Evolutionary conservation across 148 eudicot species (phyloP).

Genomic region (Silene uniflora): DNA sequence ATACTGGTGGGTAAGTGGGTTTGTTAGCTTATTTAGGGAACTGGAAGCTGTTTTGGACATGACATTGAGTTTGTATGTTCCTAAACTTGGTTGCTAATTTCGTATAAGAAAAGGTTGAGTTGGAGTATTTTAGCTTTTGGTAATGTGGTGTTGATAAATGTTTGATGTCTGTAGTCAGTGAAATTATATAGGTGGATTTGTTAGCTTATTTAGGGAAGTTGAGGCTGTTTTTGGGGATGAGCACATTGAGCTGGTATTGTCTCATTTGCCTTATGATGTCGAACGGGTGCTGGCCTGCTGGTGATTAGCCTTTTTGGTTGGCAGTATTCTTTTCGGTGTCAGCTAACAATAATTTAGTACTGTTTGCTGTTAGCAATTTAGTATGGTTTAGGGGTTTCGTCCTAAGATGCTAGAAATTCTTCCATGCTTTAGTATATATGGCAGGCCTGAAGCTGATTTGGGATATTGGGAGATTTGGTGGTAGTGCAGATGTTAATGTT

Average conservation of each 20-base stretch:
- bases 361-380: not conserved
- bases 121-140: not conserved
- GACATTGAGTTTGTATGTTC: too few species aligned
- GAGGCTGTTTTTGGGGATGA: not conserved
- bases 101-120: too few species aligned
- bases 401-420: not conserved
- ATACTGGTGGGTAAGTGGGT: not conserved
- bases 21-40: too few species aligned
- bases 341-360: not conserved
- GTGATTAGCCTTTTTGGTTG: not conserved
- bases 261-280: not conserved
- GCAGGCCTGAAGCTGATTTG: not conserved
- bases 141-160: not conserved
- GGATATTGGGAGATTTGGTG: not conserved
- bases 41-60: too few species aligned
- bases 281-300: not conserved
- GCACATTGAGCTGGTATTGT: too few species aligned
- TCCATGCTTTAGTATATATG: not conserved
- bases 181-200: not conserved
- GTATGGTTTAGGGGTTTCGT: not conserved
- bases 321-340: not conserved
- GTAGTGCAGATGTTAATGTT: not conserved
- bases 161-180: too few species aligned
- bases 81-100: too few species aligned
- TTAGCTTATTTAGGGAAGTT: not conserved